Evolutionary conservation across 495 filamentous ascomycete species (phyloP).

Genomic region (Penicillium parvum): DNA sequence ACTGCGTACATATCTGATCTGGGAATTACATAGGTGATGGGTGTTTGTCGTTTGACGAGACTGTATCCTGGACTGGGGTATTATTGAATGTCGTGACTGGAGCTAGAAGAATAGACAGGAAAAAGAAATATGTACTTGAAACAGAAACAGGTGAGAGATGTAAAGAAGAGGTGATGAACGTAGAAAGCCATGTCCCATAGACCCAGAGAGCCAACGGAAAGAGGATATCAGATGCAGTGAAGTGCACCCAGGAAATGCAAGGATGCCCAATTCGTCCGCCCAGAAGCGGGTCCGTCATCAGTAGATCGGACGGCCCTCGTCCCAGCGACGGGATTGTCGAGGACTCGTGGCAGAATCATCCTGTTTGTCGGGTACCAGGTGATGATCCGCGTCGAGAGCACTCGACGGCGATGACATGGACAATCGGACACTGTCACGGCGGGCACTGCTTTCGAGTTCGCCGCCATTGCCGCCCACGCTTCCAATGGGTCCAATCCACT

Average conservation of each 20-base stretch:
- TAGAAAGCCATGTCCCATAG: constrained; percentile 11
- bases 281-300: constrained; percentile 26
- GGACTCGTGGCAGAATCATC: constrained; percentile 24
- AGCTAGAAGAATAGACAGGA: constrained; percentile 1
- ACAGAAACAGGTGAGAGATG: neutral
- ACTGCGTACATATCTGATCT: too few species aligned
- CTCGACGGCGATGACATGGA: constrained; percentile 24
- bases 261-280: constrained; percentile 3
- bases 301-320: constrained; percentile 63
- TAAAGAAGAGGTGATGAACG: neutral
- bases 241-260: constrained; percentile 9
- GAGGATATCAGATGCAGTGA: constrained; percentile 18
- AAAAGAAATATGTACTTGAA: constrained; percentile 17
- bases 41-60: too few species aligned
- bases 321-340: constrained; percentile 49
- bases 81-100: constrained; percentile 8
- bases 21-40: too few species aligned
- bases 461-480: constrained; percentile 38
- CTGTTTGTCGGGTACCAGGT: constrained; percentile 33
- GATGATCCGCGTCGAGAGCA: constrained; percentile 18
- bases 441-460: constrained; percentile 26
- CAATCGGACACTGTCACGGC: constrained; percentile 44
- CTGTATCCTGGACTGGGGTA: too few species aligned
- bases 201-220: constrained; percentile 6
- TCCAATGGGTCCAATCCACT: constrained; percentile 80